phyloP scores from a whole-genome alignment of 192 early-diverging fungal species.

The Spizellomyces sp. region DNA sequence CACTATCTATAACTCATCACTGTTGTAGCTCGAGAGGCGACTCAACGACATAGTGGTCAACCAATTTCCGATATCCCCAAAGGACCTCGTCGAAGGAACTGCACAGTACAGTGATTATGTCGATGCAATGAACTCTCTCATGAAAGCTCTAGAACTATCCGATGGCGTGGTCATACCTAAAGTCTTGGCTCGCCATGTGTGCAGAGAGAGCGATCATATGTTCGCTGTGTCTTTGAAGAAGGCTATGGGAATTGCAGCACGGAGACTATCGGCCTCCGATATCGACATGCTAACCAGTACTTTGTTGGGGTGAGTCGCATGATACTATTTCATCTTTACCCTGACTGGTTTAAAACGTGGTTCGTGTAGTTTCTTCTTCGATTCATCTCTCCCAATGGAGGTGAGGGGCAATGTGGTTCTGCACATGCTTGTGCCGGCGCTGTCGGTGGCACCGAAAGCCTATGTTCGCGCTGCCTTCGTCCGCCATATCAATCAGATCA shows the following conservation, averaged over 20 bases:
- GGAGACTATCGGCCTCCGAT: not conserved
- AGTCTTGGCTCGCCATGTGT: conserved; percentile 52
- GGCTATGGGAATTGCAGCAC: not conserved
- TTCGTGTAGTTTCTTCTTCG: conserved; percentile 28
- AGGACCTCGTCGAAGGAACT: conserved; percentile 15
- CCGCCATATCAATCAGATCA: conserved; percentile 52
- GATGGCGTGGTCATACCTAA: conserved; percentile 48
- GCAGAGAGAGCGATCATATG: conserved; percentile 55
- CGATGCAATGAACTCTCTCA: conserved; percentile 52
- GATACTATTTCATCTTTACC: not conserved
- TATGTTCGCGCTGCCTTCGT: conserved; percentile 55
- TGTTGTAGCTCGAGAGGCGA: conserved; percentile 40
- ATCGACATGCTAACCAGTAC: not conserved
- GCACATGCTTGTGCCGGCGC: conserved; percentile 51
- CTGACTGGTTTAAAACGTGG: not conserved
- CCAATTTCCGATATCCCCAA: conserved; percentile 47
- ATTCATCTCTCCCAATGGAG: conserved; percentile 24
- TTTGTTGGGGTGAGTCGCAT: not conserved
- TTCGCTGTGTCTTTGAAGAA: conserved; percentile 22
- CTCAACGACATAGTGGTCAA: conserved; percentile 50
- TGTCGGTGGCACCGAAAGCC: conserved; percentile 43
- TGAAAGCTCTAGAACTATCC: conserved; percentile 48
- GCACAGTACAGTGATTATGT: conserved; percentile 53
- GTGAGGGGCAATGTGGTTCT: conserved; percentile 52
- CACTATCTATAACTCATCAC: conserved; percentile 24